These are phyloP conservation scores for Suhomyces ambrosiae DNA, from an alignment of 1,139 yeast species.

Conservation along the genomic window DNA sequence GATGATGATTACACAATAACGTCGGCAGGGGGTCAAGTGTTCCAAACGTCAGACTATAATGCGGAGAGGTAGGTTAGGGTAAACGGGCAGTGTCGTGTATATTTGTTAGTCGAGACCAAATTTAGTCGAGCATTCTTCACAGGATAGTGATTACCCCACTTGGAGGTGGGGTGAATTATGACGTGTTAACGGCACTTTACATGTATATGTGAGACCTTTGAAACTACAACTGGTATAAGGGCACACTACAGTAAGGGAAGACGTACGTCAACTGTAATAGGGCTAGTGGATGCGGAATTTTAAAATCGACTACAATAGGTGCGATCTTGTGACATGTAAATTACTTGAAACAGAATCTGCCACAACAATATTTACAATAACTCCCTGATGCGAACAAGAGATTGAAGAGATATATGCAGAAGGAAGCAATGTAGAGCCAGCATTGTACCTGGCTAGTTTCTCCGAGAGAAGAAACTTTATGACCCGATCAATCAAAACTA, in stretches of 20 bases:
- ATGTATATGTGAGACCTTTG: not conserved
- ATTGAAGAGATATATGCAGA: not conserved
- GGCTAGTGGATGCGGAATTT: not conserved
- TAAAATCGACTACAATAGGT: no score
- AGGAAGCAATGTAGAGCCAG: not conserved
- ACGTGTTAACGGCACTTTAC: not conserved
- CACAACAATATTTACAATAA: not conserved
- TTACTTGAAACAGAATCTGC: not conserved
- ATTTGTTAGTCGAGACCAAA: not conserved
- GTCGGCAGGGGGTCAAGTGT: conserved; percentile 1
- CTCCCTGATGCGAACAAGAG: no score
- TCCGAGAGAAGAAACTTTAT: not conserved
- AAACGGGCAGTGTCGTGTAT: conserved; percentile 3
- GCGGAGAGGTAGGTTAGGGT: conserved; percentile 5
- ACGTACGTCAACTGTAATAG: no score
- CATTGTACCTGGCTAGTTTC: no score
- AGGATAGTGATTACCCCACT: conserved; percentile 6
- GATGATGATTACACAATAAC: conserved; percentile 3
- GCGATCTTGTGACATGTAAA: not conserved
- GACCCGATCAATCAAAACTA: not conserved
- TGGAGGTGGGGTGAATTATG: conserved; percentile 1
- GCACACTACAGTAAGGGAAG: conserved; percentile 1
- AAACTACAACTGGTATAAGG: not conserved
- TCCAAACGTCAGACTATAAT: conserved; percentile 4
- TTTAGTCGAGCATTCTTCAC: conserved; percentile 2